Evolutionary conservation across 495 filamentous ascomycete genomes (phyloP), one percentile per base, ranked within the genome.

Genomic region (Lophiotrema nucula): DNA sequence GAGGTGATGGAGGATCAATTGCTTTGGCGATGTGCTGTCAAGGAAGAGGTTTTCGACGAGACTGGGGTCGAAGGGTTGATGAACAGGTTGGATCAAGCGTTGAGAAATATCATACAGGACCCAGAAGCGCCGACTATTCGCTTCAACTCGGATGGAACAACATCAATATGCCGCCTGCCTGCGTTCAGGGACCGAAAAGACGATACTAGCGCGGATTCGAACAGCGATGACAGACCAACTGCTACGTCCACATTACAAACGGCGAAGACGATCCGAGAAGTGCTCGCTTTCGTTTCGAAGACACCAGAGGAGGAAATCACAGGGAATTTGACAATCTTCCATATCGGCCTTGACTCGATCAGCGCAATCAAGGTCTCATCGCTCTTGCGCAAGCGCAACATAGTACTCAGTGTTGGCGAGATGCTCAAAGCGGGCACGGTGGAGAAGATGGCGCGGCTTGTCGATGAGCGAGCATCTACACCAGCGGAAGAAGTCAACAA

Each of bases 291-390:
- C 25, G 74, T 90, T 3, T 85, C 88, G 0, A 80, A 78, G 11
- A 68, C 89, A 0, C 69, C 85, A 0, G 71, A 76, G n/a, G 64
- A 78, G 1, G 72, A 79, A 11, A 91, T 97, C 31, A 69, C 74
- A 6, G 77, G 78, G 25, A 71, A 73, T n/a, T 77, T 84, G 35
- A 89, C 80, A 21, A 87, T 96, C 21, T 95, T 92, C 67, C 84
- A 88, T 61, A 77, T 97, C 5, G 92, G 92, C 5, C 77, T 96
- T 31, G 92, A 97, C 67, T 96, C 92, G 2, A 89, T 97, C 65
- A 88, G 86, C 49, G 88, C 90, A 10, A 91, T 96, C 69, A 84
- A 86, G 44, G 77, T 86, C 15, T 81, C 83, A 21, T 77, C 83
- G 0, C 70, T 85, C n/a, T 74, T 91, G 10, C 79, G 81, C 18